Conservation (phyloP, 169 alveolate genomes). For the Amoebophrya sp. region DNA sequence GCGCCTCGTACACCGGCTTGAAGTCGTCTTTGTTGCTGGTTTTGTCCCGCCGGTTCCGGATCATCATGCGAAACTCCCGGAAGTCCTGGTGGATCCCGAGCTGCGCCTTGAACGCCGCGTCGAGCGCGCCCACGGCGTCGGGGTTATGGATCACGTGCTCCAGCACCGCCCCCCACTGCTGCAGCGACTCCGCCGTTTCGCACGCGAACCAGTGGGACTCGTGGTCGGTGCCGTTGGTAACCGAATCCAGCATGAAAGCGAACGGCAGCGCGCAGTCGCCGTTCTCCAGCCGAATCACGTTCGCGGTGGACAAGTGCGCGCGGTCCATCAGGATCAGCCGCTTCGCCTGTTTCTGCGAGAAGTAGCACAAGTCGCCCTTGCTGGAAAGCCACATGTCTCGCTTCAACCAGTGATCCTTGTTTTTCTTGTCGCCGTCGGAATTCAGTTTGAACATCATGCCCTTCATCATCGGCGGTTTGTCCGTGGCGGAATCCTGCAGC, state of each 20-base stretch:
- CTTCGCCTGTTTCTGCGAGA: not conserved
- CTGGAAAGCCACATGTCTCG: not conserved
- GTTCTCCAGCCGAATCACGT: not conserved
- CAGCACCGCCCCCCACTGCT: not conserved
- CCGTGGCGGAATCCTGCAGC: too few relatives aligned
- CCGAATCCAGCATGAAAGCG: not conserved
- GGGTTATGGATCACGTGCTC: not conserved
- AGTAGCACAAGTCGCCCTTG: slow-evolving; percentile 2
- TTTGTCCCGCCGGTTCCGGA: slow-evolving; percentile 13
- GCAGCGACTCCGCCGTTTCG: not conserved
- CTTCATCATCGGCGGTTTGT: slow-evolving; percentile 17
- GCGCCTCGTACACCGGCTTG: slow-evolving; percentile 1
- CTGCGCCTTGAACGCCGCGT: not conserved
- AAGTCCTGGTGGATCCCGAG: not conserved
- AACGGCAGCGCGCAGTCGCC: not conserved
- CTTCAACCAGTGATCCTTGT: not conserved
- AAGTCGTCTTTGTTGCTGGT: not conserved
- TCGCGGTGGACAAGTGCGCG: not conserved
- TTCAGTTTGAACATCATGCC: not conserved
- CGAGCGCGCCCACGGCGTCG: not conserved
- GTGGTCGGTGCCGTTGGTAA: not conserved
- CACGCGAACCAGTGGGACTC: not conserved
- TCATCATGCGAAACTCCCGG: not conserved
- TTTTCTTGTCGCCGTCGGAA: not conserved
- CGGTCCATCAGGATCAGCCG: slow-evolving; percentile 10